phyloP scores from a whole-genome alignment of 2,329 filamentous ascomycete species.

The Pezicula neosporulosa region DNA sequence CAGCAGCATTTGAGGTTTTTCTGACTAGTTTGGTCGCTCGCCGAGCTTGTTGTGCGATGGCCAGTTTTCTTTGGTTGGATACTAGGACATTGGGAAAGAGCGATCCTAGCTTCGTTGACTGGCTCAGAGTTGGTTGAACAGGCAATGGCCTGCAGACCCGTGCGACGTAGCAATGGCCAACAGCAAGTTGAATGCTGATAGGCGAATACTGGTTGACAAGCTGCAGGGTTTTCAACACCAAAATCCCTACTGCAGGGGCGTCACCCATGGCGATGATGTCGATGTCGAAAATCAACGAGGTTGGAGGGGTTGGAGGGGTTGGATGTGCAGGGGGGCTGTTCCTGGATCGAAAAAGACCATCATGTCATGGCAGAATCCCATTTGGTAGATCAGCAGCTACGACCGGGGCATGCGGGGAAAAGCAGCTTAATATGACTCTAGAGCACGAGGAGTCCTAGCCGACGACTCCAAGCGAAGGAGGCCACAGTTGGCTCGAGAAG shows the following conservation, averaged over 20 bases:
- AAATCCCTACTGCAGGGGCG: not conserved
- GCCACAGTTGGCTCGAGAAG: no score
- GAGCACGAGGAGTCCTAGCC: not conserved
- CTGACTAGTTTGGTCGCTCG: not conserved
- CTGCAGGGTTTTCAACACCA: not conserved
- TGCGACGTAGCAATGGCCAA: not conserved
- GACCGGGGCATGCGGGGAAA: not conserved
- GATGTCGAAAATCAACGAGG: no score
- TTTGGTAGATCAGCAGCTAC: not conserved
- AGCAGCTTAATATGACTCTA: not conserved
- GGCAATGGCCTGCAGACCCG: not conserved
- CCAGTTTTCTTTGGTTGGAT: not conserved
- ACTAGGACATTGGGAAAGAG: not conserved
- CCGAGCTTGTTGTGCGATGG: not conserved
- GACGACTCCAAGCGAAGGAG: no score
- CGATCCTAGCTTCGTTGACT: not conserved
- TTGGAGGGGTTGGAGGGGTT: constrained; percentile 4
- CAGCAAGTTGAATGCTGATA: not conserved
- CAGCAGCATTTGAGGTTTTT: not conserved
- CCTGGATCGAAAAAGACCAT: constrained; percentile 3
- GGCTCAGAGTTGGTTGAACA: not conserved
- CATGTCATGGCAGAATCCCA: constrained; percentile 1
- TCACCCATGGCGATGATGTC: constrained; percentile 8
- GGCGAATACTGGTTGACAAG: not conserved
- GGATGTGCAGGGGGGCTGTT: not conserved